A percentile compares a stretch with the other conserved stretches of the same genome.
Evolutionary conservation across 2,329 filamentous ascomycete genomes (phyloP).

Genomic region (Thelonectria olida): DNA sequence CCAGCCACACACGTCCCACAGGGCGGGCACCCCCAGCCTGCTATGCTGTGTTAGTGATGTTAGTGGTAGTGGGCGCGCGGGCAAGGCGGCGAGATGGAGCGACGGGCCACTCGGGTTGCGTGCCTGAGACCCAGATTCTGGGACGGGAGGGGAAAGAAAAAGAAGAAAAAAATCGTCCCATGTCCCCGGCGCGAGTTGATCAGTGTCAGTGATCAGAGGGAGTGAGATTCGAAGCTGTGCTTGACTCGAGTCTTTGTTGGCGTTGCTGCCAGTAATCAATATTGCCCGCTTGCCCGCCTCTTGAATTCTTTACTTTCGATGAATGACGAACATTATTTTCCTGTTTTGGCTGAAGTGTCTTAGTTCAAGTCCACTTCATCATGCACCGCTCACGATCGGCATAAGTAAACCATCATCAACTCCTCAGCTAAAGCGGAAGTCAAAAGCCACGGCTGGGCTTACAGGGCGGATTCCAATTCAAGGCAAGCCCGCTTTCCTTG

Average conservation of each 20-base stretch:
- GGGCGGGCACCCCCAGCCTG: too few species aligned
- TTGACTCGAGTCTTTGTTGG: not conserved
- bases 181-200: not conserved
- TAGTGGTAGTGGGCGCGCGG: not conserved
- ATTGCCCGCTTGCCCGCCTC: not conserved
- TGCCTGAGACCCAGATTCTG: constrained; percentile 15
- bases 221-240: not conserved
- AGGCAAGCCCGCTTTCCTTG: too few species aligned
- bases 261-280: too few species aligned
- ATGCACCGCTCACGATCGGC: not conserved
- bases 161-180: constrained; percentile 10
- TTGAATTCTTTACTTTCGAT: not conserved
- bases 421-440: too few species aligned
- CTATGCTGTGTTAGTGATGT: not conserved
- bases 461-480: too few species aligned
- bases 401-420: too few species aligned
- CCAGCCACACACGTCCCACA: too few species aligned
- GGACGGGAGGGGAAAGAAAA: not conserved
- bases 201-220: not conserved
- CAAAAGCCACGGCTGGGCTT: too few species aligned
- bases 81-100: not conserved
- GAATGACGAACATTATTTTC: not conserved
- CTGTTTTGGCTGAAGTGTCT: not conserved
- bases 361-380: not conserved
- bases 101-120: constrained; percentile 15